Percentiles rank a stretch among this genome's conserved stretches.
Evolutionary conservation across 495 filamentous ascomycete genomes (phyloP).

Genomic region (Parachaetomium inaequale): DNA sequence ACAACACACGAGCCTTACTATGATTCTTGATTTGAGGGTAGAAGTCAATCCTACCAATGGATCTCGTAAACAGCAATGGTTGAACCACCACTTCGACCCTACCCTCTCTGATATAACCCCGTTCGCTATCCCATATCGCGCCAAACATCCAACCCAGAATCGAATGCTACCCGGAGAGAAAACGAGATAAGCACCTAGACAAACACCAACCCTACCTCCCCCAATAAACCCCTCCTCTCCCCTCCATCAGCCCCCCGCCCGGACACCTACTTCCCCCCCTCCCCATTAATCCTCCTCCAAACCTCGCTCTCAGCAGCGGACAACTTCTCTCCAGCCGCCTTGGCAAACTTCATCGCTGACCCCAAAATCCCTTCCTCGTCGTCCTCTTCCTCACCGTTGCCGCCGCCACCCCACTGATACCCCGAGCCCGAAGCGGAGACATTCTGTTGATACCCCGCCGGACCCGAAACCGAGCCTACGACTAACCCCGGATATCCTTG

Average conservation of each 20-base stretch:
- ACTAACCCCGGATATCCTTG: not conserved
- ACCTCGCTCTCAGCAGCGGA: conserved; percentile 63
- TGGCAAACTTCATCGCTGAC: conserved; percentile 58
- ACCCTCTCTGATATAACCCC: too few relatives aligned
- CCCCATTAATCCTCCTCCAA: conserved; percentile 65
- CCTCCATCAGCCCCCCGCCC: too few relatives aligned
- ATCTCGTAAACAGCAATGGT: too few relatives aligned
- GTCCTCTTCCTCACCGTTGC: conserved; percentile 23
- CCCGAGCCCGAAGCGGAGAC: not conserved
- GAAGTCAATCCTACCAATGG: too few relatives aligned
- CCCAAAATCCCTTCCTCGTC: conserved; percentile 50
- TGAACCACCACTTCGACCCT: too few relatives aligned
- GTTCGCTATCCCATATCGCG: too few relatives aligned
- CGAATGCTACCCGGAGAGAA: too few relatives aligned
- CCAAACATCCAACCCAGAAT: too few relatives aligned
- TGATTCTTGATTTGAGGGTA: too few relatives aligned
- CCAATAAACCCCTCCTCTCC: not conserved
- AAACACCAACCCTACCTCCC: not conserved
- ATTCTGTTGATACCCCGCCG: conserved; percentile 2
- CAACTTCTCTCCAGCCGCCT: conserved; percentile 58
- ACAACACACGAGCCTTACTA: too few relatives aligned
- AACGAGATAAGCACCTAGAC: too few relatives aligned
- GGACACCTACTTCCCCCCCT: conserved; percentile 21
- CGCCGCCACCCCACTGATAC: conserved; percentile 4
- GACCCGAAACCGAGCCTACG: not conserved